phyloP scores from a whole-genome alignment of 768 basidiomycete species.

The Hygrophorus russula region DNA sequence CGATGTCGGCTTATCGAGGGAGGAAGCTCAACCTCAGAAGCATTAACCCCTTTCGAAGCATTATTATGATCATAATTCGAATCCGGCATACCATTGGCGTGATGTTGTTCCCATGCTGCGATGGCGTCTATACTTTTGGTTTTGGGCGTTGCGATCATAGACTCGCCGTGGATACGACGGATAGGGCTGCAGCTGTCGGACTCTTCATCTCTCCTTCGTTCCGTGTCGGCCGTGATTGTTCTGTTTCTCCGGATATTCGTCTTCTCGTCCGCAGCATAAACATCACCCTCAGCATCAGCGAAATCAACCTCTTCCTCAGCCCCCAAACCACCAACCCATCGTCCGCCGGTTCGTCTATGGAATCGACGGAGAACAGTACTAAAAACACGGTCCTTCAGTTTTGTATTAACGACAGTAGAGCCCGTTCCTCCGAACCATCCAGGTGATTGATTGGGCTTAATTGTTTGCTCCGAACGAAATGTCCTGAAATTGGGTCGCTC shows the following conservation, averaged over 20 bases:
- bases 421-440: conserved; percentile 78
- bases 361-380: conserved; percentile 75
- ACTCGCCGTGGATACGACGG: conserved; percentile 59
- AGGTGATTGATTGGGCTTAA: conserved; percentile 28
- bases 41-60: conserved; percentile 9
- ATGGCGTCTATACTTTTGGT: conserved; percentile 24
- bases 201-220: conserved; percentile 28
- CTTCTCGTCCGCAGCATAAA: neutral
- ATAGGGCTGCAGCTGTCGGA: conserved; percentile 24
- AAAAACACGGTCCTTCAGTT: conserved; percentile 92
- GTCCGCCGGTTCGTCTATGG: conserved; percentile 37
- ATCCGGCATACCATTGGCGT: conserved; percentile 19
- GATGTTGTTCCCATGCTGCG: conserved; percentile 21
- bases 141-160: conserved; percentile 27
- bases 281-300: conserved; percentile 29
- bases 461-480: conserved; percentile 28
- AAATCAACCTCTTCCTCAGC: conserved; percentile 50
- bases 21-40: conserved; percentile 15
- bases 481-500: conserved; percentile 26
- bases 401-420: conserved; percentile 88
- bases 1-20: conserved; percentile 30
- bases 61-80: conserved; percentile 25
- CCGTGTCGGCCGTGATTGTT: conserved; percentile 18
- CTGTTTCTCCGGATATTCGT: conserved; percentile 1
- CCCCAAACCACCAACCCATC: conserved; percentile 23